phyloP scores from a whole-genome alignment of 2,329 filamentous ascomycete genomes.

The Cordyceps fumosorosea region DNA sequence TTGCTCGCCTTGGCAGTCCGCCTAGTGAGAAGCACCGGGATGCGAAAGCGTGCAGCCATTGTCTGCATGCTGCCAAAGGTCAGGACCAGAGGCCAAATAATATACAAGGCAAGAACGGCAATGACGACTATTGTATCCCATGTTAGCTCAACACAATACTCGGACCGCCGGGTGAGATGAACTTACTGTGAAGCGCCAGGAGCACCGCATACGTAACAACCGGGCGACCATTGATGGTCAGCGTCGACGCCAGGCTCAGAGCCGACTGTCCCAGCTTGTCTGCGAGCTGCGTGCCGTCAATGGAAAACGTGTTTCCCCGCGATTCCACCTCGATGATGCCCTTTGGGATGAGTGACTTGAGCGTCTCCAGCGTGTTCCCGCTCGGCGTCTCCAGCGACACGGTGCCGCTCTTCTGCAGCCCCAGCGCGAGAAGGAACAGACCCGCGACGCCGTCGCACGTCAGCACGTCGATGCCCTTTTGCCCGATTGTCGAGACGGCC shows the following conservation, averaged over 20 bases:
- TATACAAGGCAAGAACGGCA: constrained; percentile 21
- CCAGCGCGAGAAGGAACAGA: constrained; percentile 21
- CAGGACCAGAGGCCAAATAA: constrained; percentile 23
- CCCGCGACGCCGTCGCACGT: constrained; percentile 29
- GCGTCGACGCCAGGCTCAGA: constrained; percentile 6
- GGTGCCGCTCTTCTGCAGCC: constrained; percentile 21
- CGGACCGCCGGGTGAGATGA: neutral
- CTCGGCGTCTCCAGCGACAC: constrained; percentile 13
- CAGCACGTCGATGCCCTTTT: constrained; percentile 24
- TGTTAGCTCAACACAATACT: neutral
- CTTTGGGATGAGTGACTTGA: constrained; percentile 21
- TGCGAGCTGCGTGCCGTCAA: constrained; percentile 20
- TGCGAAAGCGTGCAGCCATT: constrained; percentile 20
- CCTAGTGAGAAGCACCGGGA: constrained; percentile 17
- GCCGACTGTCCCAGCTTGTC: constrained; percentile 16
- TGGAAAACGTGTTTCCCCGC: constrained; percentile 21
- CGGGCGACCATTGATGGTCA: neutral
- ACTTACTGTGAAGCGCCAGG: constrained; percentile 1
- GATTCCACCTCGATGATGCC: constrained; percentile 22
- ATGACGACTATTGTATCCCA: constrained; percentile 5
- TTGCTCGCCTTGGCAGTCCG: constrained; percentile 20
- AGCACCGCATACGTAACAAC: neutral
- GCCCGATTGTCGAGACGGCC: constrained; percentile 23
- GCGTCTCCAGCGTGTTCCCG: constrained; percentile 12
- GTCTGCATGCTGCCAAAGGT: constrained; percentile 22